Evolutionary conservation across 2,329 filamentous ascomycete genomes (phyloP), one percentile per base, ranked within the genome.

Genomic region (Botryotinia convoluta): DNA sequence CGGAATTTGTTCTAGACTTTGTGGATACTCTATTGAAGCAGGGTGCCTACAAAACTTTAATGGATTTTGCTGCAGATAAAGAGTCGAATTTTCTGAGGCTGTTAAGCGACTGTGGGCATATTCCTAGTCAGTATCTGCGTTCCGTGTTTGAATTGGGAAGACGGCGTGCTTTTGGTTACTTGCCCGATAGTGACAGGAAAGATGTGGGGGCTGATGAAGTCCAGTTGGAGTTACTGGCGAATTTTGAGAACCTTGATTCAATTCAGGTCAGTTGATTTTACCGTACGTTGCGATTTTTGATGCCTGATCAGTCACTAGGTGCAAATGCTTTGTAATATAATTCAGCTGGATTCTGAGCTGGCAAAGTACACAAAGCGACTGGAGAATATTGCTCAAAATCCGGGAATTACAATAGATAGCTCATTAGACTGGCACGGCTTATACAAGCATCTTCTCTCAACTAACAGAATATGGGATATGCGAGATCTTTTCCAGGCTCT

Each of bases 361-460:
- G 45, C 29, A 9, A 29, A 14, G 14, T 22, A 22, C 9, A 39
- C 3, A 29, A 10, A 54, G 10, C 1, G 3, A 29, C 22, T 3
- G 3, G n/a, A 39, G 1, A 18, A 39, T 22, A 2, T 9, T 9
- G 3, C 1, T n/a, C 37, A 7, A 18, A 3, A 39, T 8, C 1
- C 26, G 4, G 26, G 4, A 29, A 54, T 0, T 0, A 39, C 39
- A 1, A 39, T 29, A 26, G 26, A 18, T 26, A 67, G 14, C 2
- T 67, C 26, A 0, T 39, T 29, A 1, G 7, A 29, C 10, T 67
- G 64, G 64, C 45, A 29, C 4, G 10, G 35, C 22, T 39, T 67
- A 7, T 67, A 67, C 8, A n/a, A n/a, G 22, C 45, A 67, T 26
- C 22, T 67, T 7, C 63, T 67, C 20, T 37, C 22, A 3, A 37